These are phyloP conservation scores for Podosphaera xanthii DNA, from an alignment of 2,329 filamentous ascomycete species.

Conservation along the genomic window DNA sequence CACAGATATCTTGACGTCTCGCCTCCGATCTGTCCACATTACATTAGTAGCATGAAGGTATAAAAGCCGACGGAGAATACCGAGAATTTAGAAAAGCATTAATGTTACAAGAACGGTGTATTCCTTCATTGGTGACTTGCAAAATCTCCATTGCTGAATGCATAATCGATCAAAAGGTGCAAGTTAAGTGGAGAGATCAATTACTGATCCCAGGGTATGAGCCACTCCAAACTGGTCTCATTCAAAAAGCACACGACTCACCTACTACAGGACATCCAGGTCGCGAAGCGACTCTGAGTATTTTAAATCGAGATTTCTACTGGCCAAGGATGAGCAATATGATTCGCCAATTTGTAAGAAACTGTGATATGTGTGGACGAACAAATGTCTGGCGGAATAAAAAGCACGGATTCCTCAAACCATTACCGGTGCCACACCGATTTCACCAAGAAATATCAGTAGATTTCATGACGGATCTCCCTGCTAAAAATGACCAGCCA, in stretches of 20 bases:
- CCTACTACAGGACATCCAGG: not conserved
- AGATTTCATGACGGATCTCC: too few relatives aligned
- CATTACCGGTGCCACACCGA: not conserved
- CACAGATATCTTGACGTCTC: too few relatives aligned
- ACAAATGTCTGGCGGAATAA: too few relatives aligned
- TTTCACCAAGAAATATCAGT: too few relatives aligned
- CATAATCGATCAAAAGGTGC: not conserved
- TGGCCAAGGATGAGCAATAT: too few relatives aligned
- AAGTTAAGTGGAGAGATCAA: not conserved
- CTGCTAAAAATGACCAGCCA: too few relatives aligned
- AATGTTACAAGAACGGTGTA: not conserved
- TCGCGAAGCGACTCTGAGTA: not conserved
- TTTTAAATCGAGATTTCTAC: not conserved
- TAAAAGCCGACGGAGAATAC: not conserved
- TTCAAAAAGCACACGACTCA: not conserved
- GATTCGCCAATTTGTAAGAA: too few relatives aligned
- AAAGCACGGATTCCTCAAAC: too few relatives aligned
- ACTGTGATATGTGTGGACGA: too few relatives aligned
- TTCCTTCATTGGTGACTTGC: not conserved
- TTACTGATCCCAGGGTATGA: not conserved
- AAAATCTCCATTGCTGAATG: not conserved
- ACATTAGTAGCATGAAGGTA: not conserved
- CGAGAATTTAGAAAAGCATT: not conserved
- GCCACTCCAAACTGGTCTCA: not conserved
- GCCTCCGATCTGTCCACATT: too few relatives aligned